These are phyloP conservation scores for Lipomyces chichibuensis DNA, from an alignment of 805 yeast species.

Conservation along the genomic window DNA sequence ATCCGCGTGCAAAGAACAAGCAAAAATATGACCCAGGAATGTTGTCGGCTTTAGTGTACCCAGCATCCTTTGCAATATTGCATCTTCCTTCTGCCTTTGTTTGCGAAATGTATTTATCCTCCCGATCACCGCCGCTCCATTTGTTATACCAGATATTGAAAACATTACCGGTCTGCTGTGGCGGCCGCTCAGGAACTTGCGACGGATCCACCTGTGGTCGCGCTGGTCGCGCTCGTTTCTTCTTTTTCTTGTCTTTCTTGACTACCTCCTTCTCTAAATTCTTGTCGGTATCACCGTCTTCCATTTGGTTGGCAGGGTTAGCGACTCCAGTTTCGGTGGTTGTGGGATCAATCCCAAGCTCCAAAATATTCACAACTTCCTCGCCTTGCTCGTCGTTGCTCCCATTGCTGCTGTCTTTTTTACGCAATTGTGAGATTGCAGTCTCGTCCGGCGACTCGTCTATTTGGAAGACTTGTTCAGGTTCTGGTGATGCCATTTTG, in stretches of 20 bases:
- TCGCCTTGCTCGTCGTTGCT: slow-evolving; percentile 28
- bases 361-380: slow-evolving; percentile 33
- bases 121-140: slow-evolving; percentile 79
- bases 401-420: not conserved
- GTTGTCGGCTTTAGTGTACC: slow-evolving; percentile 70
- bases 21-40: slow-evolving; percentile 61
- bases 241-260: slow-evolving; percentile 19
- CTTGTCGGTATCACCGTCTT: slow-evolving; percentile 1
- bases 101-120: slow-evolving; percentile 45
- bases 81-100: slow-evolving; percentile 63
- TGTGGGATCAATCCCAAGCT: slow-evolving; percentile 22
- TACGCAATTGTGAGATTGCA: not conserved
- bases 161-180: slow-evolving; percentile 77
- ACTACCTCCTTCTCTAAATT: not conserved
- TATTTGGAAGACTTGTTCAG: slow-evolving; percentile 7
- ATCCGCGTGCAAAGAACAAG: slow-evolving; percentile 84
- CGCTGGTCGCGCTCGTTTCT: slow-evolving; percentile 54
- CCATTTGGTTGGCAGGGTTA: not conserved
- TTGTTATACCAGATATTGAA: slow-evolving; percentile 87
- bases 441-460: not conserved
- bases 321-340: not conserved
- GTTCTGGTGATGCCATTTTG: slow-evolving; percentile 3
- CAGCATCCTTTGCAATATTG: slow-evolving; percentile 64
- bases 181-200: slow-evolving; percentile 59
- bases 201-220: slow-evolving; percentile 73